These are phyloP conservation scores for Tuber indicum DNA, from an alignment of 495 filamentous ascomycete genomes.

Conservation along the genomic window DNA sequence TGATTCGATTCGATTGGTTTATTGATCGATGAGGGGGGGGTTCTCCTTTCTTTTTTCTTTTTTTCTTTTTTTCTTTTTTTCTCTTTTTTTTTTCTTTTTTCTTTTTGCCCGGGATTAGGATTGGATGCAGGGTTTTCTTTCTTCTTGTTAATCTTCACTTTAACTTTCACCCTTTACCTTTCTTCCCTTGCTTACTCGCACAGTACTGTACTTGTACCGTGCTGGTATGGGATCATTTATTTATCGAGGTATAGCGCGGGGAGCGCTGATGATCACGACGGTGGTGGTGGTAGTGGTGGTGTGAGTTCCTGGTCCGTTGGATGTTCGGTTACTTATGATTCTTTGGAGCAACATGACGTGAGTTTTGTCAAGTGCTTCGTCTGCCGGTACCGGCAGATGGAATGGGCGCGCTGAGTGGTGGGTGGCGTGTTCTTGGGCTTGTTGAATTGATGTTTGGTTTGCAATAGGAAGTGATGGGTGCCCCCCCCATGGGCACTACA, in stretches of 20 bases:
- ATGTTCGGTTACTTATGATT: neutral
- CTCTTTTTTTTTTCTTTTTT: neutral
- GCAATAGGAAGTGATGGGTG: neutral
- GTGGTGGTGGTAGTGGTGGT: neutral
- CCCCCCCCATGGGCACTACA: neutral
- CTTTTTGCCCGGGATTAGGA: neutral
- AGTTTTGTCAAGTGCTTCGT: neutral
- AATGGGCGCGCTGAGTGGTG: neutral
- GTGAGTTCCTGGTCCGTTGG: neutral
- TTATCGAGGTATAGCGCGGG: neutral
- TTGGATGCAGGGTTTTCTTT: neutral
- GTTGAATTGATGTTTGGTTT: constrained; percentile 1
- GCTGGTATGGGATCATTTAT: neutral
- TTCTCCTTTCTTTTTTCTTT: neutral
- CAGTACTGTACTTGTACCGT: too few relatives aligned
- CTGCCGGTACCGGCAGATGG: neutral
- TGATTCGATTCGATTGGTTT: neutral
- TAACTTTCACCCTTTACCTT: neutral
- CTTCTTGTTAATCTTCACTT: neutral
- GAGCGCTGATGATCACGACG: neutral
- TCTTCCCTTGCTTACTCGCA: neutral
- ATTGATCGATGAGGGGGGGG: neutral
- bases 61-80: too few relatives aligned
- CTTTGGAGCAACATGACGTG: neutral
- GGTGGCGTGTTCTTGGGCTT: neutral